Evolutionary conservation across 2,329 filamentous ascomycete genomes (phyloP).

Genomic region (Fusarium dlaminii): DNA sequence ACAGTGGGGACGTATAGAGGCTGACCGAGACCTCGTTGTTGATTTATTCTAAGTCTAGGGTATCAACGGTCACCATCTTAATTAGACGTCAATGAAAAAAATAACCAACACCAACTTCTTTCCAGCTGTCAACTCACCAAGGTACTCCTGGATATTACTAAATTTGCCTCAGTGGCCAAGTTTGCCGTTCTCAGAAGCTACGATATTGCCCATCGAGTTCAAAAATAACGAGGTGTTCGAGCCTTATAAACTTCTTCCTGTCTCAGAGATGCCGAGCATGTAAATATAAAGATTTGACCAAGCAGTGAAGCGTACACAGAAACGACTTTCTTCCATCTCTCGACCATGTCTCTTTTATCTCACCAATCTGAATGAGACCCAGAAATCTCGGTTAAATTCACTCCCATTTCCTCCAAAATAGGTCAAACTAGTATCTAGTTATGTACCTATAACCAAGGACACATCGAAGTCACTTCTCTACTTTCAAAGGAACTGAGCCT

Average conservation of each 20-base stretch:
- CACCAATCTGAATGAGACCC: not conserved
- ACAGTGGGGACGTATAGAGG: slow-evolving; percentile 2
- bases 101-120: not conserved
- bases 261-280: not conserved
- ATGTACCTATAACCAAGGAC: not conserved
- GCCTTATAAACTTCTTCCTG: too few relatives aligned
- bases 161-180: too few relatives aligned
- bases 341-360: not conserved
- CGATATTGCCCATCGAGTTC: not conserved
- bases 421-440: not conserved
- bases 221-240: not conserved
- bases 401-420: not conserved
- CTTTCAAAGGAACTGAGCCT: not conserved
- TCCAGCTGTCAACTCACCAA: not conserved
- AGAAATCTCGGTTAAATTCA: not conserved
- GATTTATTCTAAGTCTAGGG: slow-evolving; percentile 17
- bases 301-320: not conserved
- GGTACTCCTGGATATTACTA: not conserved
- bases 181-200: not conserved
- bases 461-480: not conserved
- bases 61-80: slow-evolving; percentile 10
- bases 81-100: not conserved
- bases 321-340: not conserved
- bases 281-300: not conserved
- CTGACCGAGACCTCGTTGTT: slow-evolving; percentile 20